Base-by-base conservation (phyloP, 495 filamentous ascomycete genomes). In the Xylaria scruposa region DNA sequence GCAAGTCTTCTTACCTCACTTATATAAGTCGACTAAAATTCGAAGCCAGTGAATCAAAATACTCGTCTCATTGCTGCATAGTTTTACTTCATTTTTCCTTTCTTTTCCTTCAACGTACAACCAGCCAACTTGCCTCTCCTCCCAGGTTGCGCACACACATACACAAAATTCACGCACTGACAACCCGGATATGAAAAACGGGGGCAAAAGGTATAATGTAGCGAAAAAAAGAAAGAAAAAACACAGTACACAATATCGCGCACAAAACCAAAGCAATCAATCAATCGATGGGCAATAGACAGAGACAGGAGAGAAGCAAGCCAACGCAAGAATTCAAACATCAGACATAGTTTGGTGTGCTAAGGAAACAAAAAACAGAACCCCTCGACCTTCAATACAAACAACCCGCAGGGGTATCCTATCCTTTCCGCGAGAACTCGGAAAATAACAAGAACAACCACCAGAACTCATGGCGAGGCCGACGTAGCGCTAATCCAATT, bases 321-420 rank as follows among this genome's bases (percentile, higher is more conserved):
- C 63, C 19, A 66, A 49, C 10, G 42, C 40, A 64, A 49, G 15
- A 64, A 64, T 47, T 64, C 40, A 8, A 64, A 64, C 40, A 49
- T 10, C 0, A 36, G 42, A 47, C 15, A 64, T 26, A 19, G 24
- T 47, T 64, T 19, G 24, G 26, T 31, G 8, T n/a, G 8, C 10
- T 19, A 29, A 29, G 42, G 61, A 15, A 42, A 38, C 36, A 38
- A 38, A 56, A 31, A 47, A 64, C 26, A 1, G 15, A 15, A 29
- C 33, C 42, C 42, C 13, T 64, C 31, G 1, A 46, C n/a, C 24
- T 47, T 26, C 40, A 8, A 42, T 33, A 26, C 15, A 6, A n/a
- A 29, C 26, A 49, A 21, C 46, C 19, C 5, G 19, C 17, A 36
- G 62, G 40, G 40, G 40, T 65, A 65, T 65, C 42, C 38, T 46